Evolutionary conservation across 1,284 basidiomycete genomes (phyloP).

Genomic region (Ganoderma boninense): DNA sequence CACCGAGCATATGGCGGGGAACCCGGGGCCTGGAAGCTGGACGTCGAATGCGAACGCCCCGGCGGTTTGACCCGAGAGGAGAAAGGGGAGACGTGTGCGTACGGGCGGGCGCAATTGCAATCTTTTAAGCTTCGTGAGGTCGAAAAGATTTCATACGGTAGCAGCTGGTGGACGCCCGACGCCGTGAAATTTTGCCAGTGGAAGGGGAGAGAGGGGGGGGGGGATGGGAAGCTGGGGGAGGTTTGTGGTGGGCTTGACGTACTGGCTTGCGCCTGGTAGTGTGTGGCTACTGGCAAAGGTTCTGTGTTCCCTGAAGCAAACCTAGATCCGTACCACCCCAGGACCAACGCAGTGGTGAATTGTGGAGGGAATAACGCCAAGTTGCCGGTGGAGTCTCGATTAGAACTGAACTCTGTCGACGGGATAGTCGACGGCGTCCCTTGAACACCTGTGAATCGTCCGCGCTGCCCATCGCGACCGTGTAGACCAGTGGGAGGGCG

Average conservation of each 20-base stretch:
- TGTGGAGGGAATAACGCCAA: neutral
- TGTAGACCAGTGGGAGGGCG: neutral
- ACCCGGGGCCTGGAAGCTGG: neutral
- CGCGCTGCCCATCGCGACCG: neutral
- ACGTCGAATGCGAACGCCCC: neutral
- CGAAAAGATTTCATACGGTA: neutral
- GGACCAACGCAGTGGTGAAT: neutral
- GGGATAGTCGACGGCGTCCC: neutral
- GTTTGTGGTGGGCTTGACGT: neutral
- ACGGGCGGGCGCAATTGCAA: neutral
- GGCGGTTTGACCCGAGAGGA: neutral
- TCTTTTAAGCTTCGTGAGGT: neutral
- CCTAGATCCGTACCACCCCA: neutral
- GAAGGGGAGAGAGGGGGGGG: neutral
- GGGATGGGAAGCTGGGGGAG: neutral
- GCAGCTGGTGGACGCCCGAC: neutral
- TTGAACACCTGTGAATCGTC: neutral
- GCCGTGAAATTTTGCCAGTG: neutral
- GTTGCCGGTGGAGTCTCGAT: neutral
- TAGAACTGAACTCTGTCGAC: neutral
- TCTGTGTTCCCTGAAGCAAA: neutral
- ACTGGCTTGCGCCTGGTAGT: neutral
- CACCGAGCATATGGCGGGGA: constrained; percentile 2
- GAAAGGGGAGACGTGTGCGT: neutral
- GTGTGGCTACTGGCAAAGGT: neutral